Conservation (phyloP, 805 yeast genomes). For the Ogataea polymorpha region DNA sequence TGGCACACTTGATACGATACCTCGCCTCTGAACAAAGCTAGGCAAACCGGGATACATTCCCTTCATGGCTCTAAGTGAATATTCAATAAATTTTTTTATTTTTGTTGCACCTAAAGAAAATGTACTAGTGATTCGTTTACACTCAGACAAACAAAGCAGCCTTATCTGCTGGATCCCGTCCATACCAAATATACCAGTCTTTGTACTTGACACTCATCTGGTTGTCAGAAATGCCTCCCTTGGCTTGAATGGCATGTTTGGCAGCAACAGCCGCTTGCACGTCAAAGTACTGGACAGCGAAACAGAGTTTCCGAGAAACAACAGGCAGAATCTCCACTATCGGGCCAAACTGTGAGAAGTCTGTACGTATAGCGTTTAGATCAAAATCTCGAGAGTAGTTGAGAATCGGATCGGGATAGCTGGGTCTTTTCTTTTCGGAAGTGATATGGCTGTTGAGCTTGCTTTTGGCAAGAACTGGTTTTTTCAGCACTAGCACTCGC, state of each 20-base stretch:
- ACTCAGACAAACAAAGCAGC: constrained; percentile 26
- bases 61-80: background rate
- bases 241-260: constrained; percentile 42
- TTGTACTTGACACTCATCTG: constrained; percentile 43
- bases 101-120: constrained; percentile 3
- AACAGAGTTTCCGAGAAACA: constrained; percentile 60
- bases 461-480: constrained; percentile 28
- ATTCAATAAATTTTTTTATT: background rate
- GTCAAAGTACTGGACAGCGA: constrained; percentile 58
- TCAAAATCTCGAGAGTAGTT: constrained; percentile 46
- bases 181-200: constrained; percentile 66
- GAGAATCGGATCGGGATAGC: constrained; percentile 42
- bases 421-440: constrained; percentile 19
- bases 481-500: constrained; percentile 52
- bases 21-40: background rate
- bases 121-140: constrained; percentile 1
- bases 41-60: background rate
- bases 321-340: constrained; percentile 63
- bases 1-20: constrained; percentile 8
- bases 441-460: constrained; percentile 12
- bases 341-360: constrained; percentile 56
- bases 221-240: constrained; percentile 11
- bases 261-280: constrained; percentile 59
- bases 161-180: constrained; percentile 61
- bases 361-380: constrained; percentile 41